These are phyloP conservation scores for Tolypocladium capitatum DNA, from an alignment of 2,329 filamentous ascomycete genomes.

Conservation along the genomic window DNA sequence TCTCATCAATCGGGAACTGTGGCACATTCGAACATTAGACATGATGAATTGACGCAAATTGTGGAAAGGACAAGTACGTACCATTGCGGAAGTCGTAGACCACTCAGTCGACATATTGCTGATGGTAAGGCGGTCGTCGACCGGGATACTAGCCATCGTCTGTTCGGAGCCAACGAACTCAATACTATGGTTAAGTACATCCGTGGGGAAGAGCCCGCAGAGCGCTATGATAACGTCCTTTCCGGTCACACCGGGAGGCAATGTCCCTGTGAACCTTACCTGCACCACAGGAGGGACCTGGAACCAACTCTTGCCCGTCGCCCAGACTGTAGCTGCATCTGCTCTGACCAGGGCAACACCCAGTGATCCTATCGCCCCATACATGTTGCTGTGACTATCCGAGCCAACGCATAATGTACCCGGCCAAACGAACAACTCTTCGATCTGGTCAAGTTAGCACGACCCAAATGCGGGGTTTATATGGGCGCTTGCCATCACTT, in stretches of 20 bases:
- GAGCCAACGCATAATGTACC: constrained; percentile 70
- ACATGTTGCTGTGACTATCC: constrained; percentile 69
- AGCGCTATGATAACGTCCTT: constrained; percentile 92
- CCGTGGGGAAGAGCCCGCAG: constrained; percentile 70
- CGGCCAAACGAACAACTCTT: constrained; percentile 65
- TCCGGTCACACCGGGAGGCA: constrained; percentile 71
- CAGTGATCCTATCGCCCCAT: constrained; percentile 64
- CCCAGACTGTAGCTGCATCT: constrained; percentile 77
- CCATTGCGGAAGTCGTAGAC: constrained; percentile 35
- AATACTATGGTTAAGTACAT: constrained; percentile 79
- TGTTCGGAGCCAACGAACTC: constrained; percentile 75
- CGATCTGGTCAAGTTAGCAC: constrained; percentile 26
- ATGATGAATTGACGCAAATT: no score
- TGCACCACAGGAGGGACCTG: constrained; percentile 75
- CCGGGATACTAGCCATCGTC: constrained; percentile 57
- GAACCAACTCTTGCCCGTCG: constrained; percentile 75
- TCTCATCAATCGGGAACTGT: constrained; percentile 23
- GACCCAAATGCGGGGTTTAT: no score
- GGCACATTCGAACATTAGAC: no score
- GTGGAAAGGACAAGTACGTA: no score
- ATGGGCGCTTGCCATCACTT: constrained; percentile 50
- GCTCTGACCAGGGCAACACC: constrained; percentile 77
- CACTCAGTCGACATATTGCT: constrained; percentile 74
- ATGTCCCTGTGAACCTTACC: constrained; percentile 60
- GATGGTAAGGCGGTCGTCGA: constrained; percentile 64